Conservation (phyloP, 139 green algal species). For the Axilococcus clingmanii region DNA sequence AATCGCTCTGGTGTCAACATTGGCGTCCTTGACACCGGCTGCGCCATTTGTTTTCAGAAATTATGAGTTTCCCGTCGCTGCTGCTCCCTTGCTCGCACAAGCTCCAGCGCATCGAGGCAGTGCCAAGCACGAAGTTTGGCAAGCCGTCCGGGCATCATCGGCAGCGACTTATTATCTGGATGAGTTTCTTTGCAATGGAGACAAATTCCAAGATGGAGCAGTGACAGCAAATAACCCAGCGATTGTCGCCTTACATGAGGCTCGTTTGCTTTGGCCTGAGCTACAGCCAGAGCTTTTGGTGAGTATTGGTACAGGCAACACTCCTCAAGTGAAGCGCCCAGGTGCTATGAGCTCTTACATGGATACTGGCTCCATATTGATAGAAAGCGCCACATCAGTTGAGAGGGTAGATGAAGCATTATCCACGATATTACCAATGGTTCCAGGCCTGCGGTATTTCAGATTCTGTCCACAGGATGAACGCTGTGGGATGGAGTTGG, state of each 20-base stretch:
- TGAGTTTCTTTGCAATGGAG: conserved; percentile 60
- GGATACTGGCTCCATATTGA: conserved; percentile 45
- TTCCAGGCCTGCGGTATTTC: conserved; percentile 69
- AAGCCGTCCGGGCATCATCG: conserved; percentile 85
- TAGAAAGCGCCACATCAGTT: conserved; percentile 43
- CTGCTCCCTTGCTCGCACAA: background rate
- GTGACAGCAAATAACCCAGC: conserved; percentile 88
- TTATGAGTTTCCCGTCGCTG: conserved; percentile 55
- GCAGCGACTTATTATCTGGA: conserved; percentile 81
- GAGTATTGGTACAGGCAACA: conserved; percentile 64
- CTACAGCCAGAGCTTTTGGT: conserved; percentile 68
- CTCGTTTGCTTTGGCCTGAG: conserved; percentile 72
- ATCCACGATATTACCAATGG: conserved; percentile 42
- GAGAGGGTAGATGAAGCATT: conserved; percentile 62
- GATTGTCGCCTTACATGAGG: conserved; percentile 75
- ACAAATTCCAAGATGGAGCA: conserved; percentile 89
- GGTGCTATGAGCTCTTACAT: conserved; percentile 36
- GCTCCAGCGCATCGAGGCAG: conserved; percentile 25
- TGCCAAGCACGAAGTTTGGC: conserved; percentile 65
- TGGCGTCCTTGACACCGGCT: conserved; percentile 62
- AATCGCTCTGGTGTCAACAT: conserved; percentile 67
- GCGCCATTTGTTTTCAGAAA: conserved; percentile 83
- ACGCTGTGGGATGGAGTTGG: conserved; percentile 69
- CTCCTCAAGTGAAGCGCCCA: conserved; percentile 30
- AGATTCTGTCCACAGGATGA: conserved; percentile 59